Evolutionary conservation across 2,329 filamentous ascomycete species (phyloP), one percentile per base, ranked within the genome.

Genomic region (Venturia oleaginea): DNA sequence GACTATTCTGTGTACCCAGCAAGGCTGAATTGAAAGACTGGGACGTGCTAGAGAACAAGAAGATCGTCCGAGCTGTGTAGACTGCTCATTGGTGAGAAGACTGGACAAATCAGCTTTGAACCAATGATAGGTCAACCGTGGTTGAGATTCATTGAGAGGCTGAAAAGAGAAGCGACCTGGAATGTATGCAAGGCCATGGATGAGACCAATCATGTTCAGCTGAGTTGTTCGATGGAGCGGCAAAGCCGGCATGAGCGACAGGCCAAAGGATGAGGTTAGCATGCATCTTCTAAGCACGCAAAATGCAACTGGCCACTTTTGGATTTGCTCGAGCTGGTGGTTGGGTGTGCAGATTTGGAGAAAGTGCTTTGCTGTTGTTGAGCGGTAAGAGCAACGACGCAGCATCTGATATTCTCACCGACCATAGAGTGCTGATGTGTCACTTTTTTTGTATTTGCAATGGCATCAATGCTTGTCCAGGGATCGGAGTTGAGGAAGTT

Each of bases 211-310:
- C 51, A 22, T 57, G n/a, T 34, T 22, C 13, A 15, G 5, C 30
- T 34, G 15, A 55, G 30, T 19, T 34, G 51, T n/a, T 55, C 10
- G 17, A 32, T 10, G 30, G 51, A 55, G 51, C 51, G 27, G 51
- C 51, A 57, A 57, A 30, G 27, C 51, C 27, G n/a, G 51, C 51
- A 57, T 34, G 51, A 17, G 10, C 27, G 27, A 34, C 27, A 30
- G 51, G 51, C 27, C 51, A 30, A 37, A 54, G 51, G 51, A 57
- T 57, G 51, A 55, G 51, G 27, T 55, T 55, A 27, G 27, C 43
- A 48, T 32, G 51, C 51, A 13, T 22, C 3, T 57, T 32, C 5
- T 34, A 57, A n/a, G 51, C 51, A 34, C 51, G 19, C 30, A 57
- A 15, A 57, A 22, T 32, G 15, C 5, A 8, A 57, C 2, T n/a